These are phyloP conservation scores for Hemerocallis citrina DNA, from an alignment of 106 monocot species.

Conservation along the genomic window DNA sequence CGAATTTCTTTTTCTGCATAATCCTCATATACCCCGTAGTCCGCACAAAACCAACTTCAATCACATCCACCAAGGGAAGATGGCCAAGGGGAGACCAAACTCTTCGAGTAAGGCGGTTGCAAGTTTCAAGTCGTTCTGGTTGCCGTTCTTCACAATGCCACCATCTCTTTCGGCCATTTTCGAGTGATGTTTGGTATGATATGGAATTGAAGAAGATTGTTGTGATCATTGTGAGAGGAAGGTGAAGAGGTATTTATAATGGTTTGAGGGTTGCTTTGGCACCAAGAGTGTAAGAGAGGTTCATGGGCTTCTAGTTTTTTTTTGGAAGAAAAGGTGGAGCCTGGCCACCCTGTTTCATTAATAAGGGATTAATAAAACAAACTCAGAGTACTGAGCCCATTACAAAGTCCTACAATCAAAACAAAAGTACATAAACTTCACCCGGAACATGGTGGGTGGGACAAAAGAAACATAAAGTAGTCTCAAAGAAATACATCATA, in stretches of 20 bases:
- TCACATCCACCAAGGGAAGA: conserved; percentile 11
- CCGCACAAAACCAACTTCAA: conserved; percentile 11
- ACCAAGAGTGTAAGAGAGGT: neutral
- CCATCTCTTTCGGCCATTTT: conserved; percentile 8
- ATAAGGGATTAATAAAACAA: no score
- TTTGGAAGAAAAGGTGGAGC: no score
- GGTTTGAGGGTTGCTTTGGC: no score
- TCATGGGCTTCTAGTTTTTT: no score
- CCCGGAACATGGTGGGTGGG: no score
- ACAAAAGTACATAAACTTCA: no score
- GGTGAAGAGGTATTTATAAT: neutral
- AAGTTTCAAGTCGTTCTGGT: conserved; percentile 8
- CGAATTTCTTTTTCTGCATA: conserved; percentile 13
- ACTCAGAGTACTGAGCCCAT: no score
- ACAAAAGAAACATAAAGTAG: no score
- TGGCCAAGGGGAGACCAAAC: conserved; percentile 12
- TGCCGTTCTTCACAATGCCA: conserved; percentile 9
- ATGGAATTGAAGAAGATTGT: neutral
- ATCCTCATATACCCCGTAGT: conserved; percentile 10
- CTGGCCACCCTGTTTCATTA: no score
- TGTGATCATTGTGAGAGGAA: neutral
- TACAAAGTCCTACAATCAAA: no score
- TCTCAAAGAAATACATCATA: no score
- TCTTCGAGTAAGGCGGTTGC: conserved; percentile 3
- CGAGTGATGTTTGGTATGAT: neutral